Evolutionary conservation across 371 early-diverging fungal genomes (phyloP).

Genomic region (Mortierella sp.): DNA sequence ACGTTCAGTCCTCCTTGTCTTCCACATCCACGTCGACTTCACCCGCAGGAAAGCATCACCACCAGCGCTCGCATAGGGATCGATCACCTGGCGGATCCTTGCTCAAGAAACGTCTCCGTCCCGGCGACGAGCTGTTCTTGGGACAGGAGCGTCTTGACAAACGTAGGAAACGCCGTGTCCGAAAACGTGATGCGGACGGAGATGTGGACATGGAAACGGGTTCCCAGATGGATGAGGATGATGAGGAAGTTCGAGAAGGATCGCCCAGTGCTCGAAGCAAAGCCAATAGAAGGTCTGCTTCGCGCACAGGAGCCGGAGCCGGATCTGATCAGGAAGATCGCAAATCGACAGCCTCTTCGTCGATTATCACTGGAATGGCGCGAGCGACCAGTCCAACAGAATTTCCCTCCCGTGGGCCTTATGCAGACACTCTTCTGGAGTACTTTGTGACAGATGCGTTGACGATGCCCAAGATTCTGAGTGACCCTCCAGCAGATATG

Average conservation of each 20-base stretch:
- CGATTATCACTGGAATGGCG: slow-evolving; percentile 10
- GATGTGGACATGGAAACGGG: slow-evolving; percentile 36
- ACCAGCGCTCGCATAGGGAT: slow-evolving; percentile 6
- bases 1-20: slow-evolving; percentile 23
- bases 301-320: slow-evolving; percentile 13
- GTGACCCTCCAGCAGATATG: slow-evolving; percentile 64
- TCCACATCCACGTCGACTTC: slow-evolving; percentile 24
- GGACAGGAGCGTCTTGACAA: slow-evolving; percentile 9
- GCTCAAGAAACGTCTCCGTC: slow-evolving; percentile 24
- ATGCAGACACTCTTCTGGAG: slow-evolving; percentile 59
- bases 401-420: slow-evolving; percentile 10
- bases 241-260: slow-evolving; percentile 18
- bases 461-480: slow-evolving; percentile 64
- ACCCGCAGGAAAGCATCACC: slow-evolving; percentile 10
- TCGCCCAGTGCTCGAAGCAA: slow-evolving; percentile 24
- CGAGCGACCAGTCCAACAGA: slow-evolving; percentile 5
- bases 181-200: background rate
- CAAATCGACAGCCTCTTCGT: slow-evolving; percentile 26
- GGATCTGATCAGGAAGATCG: slow-evolving; percentile 32
- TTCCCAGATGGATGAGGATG: slow-evolving; percentile 25
- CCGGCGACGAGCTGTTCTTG: slow-evolving; percentile 43
- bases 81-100: slow-evolving; percentile 19
- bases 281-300: slow-evolving; percentile 15
- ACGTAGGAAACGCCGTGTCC: slow-evolving; percentile 2
- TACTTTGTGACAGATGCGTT: slow-evolving; percentile 70